Evolutionary conservation across 768 basidiomycete genomes (phyloP).

Genomic region (Collybia mongolica): DNA sequence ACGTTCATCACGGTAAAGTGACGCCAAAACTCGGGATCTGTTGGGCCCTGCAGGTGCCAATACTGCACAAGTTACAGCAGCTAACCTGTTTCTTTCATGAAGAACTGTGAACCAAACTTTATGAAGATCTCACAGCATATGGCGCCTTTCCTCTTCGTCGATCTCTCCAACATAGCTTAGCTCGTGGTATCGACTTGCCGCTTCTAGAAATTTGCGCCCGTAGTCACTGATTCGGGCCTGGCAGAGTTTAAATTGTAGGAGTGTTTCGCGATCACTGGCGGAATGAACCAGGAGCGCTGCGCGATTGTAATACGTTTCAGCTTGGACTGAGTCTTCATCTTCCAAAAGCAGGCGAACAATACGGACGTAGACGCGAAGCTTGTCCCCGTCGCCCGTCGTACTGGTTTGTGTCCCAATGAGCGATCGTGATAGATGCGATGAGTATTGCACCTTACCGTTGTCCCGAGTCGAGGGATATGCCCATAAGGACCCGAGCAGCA

Average conservation of each 20-base stretch:
- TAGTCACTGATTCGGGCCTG: conserved; percentile 96
- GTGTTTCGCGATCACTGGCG: conserved; percentile 73
- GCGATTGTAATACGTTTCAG: conserved; percentile 97
- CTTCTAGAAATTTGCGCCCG: conserved; percentile 89
- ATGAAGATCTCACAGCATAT: conserved; percentile 72
- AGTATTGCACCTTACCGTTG: conserved; percentile 58
- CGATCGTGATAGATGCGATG: conserved; percentile 1
- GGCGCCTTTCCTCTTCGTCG: conserved; percentile 88
- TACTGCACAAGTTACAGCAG: conserved; percentile 95
- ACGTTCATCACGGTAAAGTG: conserved; percentile 93
- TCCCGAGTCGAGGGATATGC: conserved; percentile 87
- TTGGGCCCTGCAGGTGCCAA: conserved; percentile 97
- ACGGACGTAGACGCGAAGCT: conserved; percentile 87
- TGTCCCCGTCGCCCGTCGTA: conserved; percentile 76
- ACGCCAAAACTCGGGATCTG: conserved; percentile 88
- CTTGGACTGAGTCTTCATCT: conserved; percentile 95
- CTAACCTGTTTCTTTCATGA: conserved; percentile 48
- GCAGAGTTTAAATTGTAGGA: conserved; percentile 85
- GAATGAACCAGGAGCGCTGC: conserved; percentile 88
- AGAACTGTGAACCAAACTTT: conserved; percentile 3
- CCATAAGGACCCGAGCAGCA: conserved; percentile 89
- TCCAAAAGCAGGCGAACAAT: conserved; percentile 93
- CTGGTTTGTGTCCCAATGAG: conserved; percentile 30
- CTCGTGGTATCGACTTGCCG: conserved; percentile 92
- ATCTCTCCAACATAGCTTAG: conserved; percentile 88